Evolutionary conservation across 1,139 yeast species (phyloP), one percentile per base, ranked within the genome.

Genomic region (Protomyces lactucae-debilis): DNA sequence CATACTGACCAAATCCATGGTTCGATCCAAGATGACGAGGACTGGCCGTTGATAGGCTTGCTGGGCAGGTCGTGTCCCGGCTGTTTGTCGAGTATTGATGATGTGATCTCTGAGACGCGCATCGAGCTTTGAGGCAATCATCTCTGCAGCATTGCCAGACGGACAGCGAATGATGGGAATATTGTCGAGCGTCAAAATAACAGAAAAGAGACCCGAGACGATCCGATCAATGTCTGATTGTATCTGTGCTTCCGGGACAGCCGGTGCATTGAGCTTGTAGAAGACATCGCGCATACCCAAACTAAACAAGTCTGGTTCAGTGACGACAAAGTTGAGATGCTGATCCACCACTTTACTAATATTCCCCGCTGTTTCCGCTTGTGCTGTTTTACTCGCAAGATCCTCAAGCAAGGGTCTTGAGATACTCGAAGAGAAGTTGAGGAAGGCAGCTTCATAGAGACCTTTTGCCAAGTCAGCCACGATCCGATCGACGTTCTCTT

Each of bases 271-370:
- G 73, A 95, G 82, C 61, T 79, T 77, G 35, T 85, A 81, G 76
- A 89, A 93, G 9, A 88, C 84, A 36, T 82, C 76, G 0, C 82
- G 80, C 68, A 87, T 73, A 66, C 91, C 95, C 65, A 95, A 78
- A 35, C 95, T 86, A 74, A 91, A 93, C 57, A 93, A 80, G 72
- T 90, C 88, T 23, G 96, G 95, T 74, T 93, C 99, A 1, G 97
- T 88, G 37, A 92, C 98, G 9, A 90, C 80, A 73, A 90, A 93
- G 74, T 92, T 93, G 68, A 93, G 78, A 75, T 91, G 93, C 75
- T 93, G 99, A 75, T 93, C 99, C 76, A 79, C 93, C 6, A 93
- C 95, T 74, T 92, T 98, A 69, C 86, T 83, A 67, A 93, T 87
- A 71, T 84, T 83, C 67, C 79, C 79, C 1, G 93, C 82, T 3